Conservation (phyloP, 1,284 basidiomycete genomes). For the Ganoderma lingzhi region DNA sequence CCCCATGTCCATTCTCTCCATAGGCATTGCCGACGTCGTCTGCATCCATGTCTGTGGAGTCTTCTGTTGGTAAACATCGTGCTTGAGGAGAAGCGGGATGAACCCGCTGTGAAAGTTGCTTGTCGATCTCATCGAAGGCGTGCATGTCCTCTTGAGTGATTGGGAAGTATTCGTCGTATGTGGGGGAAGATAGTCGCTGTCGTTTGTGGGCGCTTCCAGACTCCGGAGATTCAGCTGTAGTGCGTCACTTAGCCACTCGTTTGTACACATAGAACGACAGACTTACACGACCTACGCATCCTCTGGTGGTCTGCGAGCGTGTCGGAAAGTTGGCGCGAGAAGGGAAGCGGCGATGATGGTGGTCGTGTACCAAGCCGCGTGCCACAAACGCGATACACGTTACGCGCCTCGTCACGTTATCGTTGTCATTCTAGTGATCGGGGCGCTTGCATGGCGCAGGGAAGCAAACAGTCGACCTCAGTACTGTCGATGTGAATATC, state of each 20-base stretch:
- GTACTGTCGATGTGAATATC: no score
- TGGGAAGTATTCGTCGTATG: conserved; percentile 65
- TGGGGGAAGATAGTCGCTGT: conserved; percentile 71
- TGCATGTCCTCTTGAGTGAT: conserved; percentile 65
- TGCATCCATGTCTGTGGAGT: background rate
- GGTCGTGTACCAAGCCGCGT: conserved; percentile 9
- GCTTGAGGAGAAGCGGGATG: conserved; percentile 3
- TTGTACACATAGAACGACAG: background rate
- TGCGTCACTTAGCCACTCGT: background rate
- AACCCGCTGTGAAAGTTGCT: conserved; percentile 51
- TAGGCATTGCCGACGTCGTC: background rate
- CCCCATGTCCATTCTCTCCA: background rate
- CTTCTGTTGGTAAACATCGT: conserved; percentile 20
- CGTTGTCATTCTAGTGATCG: background rate
- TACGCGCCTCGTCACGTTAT: conserved; percentile 22
- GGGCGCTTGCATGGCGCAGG: background rate
- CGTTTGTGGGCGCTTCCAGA: conserved; percentile 47
- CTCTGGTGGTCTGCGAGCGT: background rate
- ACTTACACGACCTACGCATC: conserved; percentile 21
- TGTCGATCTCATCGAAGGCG: conserved; percentile 64
- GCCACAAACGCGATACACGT: conserved; percentile 21
- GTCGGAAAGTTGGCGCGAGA: background rate
- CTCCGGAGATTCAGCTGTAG: conserved; percentile 29
- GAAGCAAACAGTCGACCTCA: background rate
- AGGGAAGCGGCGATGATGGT: conserved; percentile 10